These are phyloP conservation scores for Ambrosia trifida DNA, from an alignment of 129 eudicot species.

Conservation along the genomic window DNA sequence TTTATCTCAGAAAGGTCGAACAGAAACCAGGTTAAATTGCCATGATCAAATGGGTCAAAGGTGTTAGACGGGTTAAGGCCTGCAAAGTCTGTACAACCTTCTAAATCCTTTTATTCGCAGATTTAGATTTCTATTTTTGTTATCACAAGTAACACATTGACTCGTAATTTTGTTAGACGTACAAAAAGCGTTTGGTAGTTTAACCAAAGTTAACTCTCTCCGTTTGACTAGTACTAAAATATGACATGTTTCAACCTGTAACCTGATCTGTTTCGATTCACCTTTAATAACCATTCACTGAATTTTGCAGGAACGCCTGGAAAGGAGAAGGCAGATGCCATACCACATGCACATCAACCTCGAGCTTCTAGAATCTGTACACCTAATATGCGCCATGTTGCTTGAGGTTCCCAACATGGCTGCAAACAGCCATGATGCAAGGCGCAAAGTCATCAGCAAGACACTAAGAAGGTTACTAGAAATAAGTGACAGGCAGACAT, in stretches of 20 bases:
- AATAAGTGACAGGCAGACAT: conserved; percentile 67
- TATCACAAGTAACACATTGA: neutral
- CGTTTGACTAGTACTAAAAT: neutral
- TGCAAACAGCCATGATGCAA: conserved; percentile 74
- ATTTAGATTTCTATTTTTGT: neutral
- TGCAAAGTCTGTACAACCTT: neutral
- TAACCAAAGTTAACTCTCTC: neutral
- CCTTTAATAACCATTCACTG: neutral
- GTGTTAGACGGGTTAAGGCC: neutral
- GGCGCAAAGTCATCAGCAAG: conserved; percentile 80
- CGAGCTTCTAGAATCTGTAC: conserved; percentile 91
- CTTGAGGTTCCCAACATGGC: conserved; percentile 98
- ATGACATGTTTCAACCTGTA: neutral
- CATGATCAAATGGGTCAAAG: neutral
- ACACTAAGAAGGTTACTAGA: conserved; percentile 78
- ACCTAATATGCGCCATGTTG: conserved; percentile 85
- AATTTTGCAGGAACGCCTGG: conserved; percentile 69
- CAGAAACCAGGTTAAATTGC: neutral
- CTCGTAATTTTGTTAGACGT: neutral
- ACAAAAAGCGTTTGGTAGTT: neutral
- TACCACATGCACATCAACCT: conserved; percentile 98
- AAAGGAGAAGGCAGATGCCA: conserved; percentile 96
- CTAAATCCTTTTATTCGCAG: neutral
- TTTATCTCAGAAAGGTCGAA: neutral
- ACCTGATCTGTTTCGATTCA: neutral